Evolutionary conservation across 805 yeast genomes (phyloP), one percentile per base, ranked within the genome.

Genomic region (Spathaspora boniae): DNA sequence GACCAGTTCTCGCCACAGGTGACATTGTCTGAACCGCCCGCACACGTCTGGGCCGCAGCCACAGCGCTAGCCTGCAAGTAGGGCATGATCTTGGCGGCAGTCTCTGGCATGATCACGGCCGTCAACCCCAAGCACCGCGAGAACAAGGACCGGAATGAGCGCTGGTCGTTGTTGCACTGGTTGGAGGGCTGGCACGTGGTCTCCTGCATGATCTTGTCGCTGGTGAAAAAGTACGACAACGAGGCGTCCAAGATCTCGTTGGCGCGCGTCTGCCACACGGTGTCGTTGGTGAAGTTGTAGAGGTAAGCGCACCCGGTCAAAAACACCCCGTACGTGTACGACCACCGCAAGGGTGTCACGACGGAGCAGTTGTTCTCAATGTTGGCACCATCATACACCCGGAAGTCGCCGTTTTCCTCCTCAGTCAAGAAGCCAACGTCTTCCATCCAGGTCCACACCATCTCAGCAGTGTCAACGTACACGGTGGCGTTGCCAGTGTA

Each of bases 1-100:
- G 71, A 54, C 96, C 96, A 86, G 56, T 80, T 66, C 36, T 71
- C 56, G 30, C 95, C 95, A 62, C 96, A 87, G 0, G 97, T 89
- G 44, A 78, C 82, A 12, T 86, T 86, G 56, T 89, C 97, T 4
- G 61, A 41, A 50, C 96, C 97, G 40, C 96, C 96, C 1, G 80
- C 65, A 60, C 96, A 86, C 1, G 91, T 74, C 33, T 62, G 61
- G 2, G 89, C 91, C 1, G 95, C 95, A 18, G 80, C 95, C 16
- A 15, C 38, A 3, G 91, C 88, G 33, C 83, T 73, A 2, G 68
- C 48, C 26, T 61, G 55, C 27, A 78, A 37, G 42, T 61, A 57
- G 3, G 68, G 57, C 35, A 44, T 50, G 28, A 83, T 71, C 3
- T 54, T 51, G 25, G 60, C 71, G 20, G 54, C 50, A 4, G 76